Percentiles rank a stretch among this genome's conserved stretches.
Conservation (phyloP, 352 stramenopile genomes). For the Blastocystis sp. region DNA sequence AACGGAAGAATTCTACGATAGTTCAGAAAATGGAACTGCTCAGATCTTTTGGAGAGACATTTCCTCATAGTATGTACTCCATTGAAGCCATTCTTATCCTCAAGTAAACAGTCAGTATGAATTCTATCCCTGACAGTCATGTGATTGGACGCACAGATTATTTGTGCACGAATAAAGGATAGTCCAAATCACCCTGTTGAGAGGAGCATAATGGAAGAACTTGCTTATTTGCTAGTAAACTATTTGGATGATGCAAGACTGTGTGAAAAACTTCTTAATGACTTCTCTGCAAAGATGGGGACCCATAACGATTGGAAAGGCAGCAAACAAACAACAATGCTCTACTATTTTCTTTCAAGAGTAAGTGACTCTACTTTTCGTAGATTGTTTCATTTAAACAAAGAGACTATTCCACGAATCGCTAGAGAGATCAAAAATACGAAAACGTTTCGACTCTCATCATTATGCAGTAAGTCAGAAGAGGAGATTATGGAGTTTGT, state of each 20-base stretch:
- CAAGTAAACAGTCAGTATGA: too few species aligned
- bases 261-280: slow-evolving; percentile 4
- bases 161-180: too few species aligned
- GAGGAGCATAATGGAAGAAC: neutral
- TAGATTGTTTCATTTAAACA: slow-evolving; percentile 41
- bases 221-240: neutral
- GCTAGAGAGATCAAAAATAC: neutral
- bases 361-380: neutral
- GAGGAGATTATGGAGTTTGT: neutral
- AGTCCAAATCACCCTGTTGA: too few species aligned
- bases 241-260: neutral
- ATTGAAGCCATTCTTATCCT: too few species aligned
- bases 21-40: too few species aligned
- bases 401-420: neutral
- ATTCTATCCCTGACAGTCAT: too few species aligned
- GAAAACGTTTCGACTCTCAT: neutral
- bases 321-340: neutral
- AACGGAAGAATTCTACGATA: too few species aligned
- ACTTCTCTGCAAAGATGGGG: neutral
- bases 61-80: too few species aligned
- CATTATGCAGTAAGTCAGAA: neutral
- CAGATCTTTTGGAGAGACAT: too few species aligned
- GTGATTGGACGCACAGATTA: too few species aligned
- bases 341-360: neutral
- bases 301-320: neutral